Conservation (phyloP, 208 protist genomes). For the Crithidia thermophila region DNA sequence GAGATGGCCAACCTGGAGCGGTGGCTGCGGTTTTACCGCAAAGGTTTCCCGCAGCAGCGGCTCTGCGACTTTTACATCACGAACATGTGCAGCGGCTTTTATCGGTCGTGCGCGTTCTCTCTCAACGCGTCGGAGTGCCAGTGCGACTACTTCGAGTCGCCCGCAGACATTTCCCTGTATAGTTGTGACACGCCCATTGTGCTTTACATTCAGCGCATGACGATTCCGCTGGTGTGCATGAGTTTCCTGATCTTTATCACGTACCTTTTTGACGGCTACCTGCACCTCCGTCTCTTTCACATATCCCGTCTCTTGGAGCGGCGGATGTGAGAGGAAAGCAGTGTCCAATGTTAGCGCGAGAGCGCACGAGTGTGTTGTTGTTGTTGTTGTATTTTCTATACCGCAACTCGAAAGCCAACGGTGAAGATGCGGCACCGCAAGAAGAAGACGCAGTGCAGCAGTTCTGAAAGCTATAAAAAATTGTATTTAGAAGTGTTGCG, state of each 20-base stretch:
- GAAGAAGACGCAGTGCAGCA: too few relatives aligned
- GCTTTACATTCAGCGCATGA: conserved; percentile 8
- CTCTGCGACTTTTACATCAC: conserved; percentile 27
- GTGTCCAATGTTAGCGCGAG: neutral
- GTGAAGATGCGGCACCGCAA: too few relatives aligned
- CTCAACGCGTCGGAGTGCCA: conserved; percentile 11
- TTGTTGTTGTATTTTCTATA: neutral
- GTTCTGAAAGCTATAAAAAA: too few relatives aligned
- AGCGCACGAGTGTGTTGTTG: neutral
- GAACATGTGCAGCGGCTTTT: conserved; percentile 54
- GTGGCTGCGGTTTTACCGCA: neutral
- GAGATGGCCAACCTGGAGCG: conserved; percentile 20
- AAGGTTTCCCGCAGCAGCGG: neutral
- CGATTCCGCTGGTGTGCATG: conserved; percentile 27
- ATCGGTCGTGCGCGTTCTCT: conserved; percentile 16
- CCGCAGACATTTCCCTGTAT: neutral
- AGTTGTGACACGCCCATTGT: conserved; percentile 9
- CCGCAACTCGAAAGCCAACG: too few relatives aligned
- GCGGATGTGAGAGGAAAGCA: conserved; percentile 14
- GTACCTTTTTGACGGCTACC: conserved; percentile 25
- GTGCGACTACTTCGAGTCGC: neutral
- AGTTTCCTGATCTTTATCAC: conserved; percentile 16
- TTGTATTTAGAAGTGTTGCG: too few relatives aligned
- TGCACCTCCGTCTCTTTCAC: conserved; percentile 30
- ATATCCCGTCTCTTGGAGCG: conserved; percentile 23